Evolutionary conservation across 78 protist species (phyloP).

Genomic region (Dictyostelium firmibasis): DNA sequence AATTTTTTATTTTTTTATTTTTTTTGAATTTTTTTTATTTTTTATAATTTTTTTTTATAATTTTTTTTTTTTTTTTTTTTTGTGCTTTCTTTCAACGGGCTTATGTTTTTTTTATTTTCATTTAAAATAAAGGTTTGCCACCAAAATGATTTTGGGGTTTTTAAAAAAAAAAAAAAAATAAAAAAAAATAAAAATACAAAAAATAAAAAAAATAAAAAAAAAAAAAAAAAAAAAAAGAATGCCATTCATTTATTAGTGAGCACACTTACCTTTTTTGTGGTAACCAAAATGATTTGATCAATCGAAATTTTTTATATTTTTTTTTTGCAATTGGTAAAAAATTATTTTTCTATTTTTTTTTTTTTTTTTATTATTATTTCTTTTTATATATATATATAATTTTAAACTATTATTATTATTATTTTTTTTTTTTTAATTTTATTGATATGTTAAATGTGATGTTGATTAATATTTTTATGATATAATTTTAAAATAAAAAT

Average conservation of each 20-base stretch:
- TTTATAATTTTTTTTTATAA: no score
- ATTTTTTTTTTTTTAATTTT: not conserved
- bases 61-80: not conserved
- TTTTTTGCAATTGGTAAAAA: not conserved
- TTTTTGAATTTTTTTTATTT: no score
- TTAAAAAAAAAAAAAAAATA: no score
- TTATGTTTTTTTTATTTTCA: not conserved
- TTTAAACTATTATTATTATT: not conserved
- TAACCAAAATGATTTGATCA: no score
- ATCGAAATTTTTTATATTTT: not conserved
- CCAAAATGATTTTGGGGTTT: not conserved
- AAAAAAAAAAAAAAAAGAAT: not conserved
- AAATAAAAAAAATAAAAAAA: no score
- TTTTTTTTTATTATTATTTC: not conserved
- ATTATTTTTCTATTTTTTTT: not conserved
- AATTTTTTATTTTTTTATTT: no score
- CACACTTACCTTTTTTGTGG: not conserved
- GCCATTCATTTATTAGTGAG: not conserved
- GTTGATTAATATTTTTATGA: not conserved
- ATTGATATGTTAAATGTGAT: not conserved
- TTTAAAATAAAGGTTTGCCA: not conserved
- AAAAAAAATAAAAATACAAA: no score
- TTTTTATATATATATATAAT: not conserved
- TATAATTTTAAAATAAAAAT: not conserved
- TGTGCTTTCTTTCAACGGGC: not conserved